Base-by-base conservation (phyloP, 2,329 filamentous ascomycete species). In the Aspergillus vadensis region DNA sequence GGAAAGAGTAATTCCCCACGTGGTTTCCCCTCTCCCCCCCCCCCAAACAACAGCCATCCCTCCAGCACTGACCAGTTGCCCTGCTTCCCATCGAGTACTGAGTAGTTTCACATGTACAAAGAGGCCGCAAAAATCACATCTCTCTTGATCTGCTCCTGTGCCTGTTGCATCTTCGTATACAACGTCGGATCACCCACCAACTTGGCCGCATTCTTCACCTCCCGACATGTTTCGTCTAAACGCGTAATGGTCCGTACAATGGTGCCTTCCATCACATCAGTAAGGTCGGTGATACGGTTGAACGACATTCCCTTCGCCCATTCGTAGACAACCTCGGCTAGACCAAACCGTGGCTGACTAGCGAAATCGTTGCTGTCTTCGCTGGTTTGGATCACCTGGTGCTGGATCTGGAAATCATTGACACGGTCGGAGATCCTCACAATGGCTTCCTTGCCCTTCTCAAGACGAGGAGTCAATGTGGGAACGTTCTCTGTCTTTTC, bases 231-330 rank as follows among this genome's bases (percentile, higher is more conserved):
- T 83, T 99, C 95, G 71, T 99, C 95, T 60, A 99, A 81, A 25
- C 95, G 82, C 44, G 92, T 96, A 68, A 99, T 98, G 2, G 95
- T 94, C 55, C 95, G 83, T 51, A 99, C 95, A 78, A 99, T 98
- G 0, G 95, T 98, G 1, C 95, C 95, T 77, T 99, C 95, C 70
- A 98, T 87, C 59, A 99, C 93, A 75, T 98, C 94, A 7, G 95
- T 99, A 72, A 99, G 80, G 67, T 94, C 91, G 0, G 94, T 98
- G 67, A 99, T 99, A 66, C 95, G 94, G 78, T 96, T 96, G 83
- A 99, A 99, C 55, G 91, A 94, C 92, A 98, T 98, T 25, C 95
- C 95, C 53, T 92, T 84, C 9, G 95, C 95, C 95, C 95, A 99
- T 77, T 99, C 95, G 74, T 98, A 97, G 36, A 99, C 96, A 0